Percentiles rank a stretch among this genome's conserved stretches.
Evolutionary conservation across 2,329 filamentous ascomycete species (phyloP).

Genomic region (Neofusicoccum laricinum): DNA sequence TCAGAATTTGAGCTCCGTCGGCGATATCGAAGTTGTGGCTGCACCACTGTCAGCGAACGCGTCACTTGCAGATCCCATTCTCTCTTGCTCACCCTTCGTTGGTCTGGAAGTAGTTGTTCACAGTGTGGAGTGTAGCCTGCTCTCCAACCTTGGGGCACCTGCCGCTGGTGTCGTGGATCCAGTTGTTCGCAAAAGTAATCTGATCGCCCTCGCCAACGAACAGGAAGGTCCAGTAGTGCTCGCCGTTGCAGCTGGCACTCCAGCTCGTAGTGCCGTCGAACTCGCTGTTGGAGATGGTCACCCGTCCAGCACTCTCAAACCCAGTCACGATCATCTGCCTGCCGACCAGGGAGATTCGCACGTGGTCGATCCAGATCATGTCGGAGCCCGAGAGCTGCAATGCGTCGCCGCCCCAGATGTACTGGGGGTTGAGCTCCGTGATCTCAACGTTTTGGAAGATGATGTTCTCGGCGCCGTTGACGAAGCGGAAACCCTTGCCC

Average conservation of each 20-base stretch:
- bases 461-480: slow-evolving; percentile 32
- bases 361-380: slow-evolving; percentile 29
- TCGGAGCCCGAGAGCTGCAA: slow-evolving; percentile 35
- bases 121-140: slow-evolving; percentile 23
- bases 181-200: slow-evolving; percentile 45
- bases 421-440: slow-evolving; percentile 33
- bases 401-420: slow-evolving; percentile 40
- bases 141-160: slow-evolving; percentile 45
- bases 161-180: slow-evolving; percentile 45
- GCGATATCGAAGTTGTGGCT: slow-evolving; percentile 42
- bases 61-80: neutral
- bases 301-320: slow-evolving; percentile 31
- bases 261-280: slow-evolving; percentile 44
- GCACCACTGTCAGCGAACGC: slow-evolving; percentile 27
- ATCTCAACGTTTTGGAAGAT: slow-evolving; percentile 42
- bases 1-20: slow-evolving; percentile 21
- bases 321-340: slow-evolving; percentile 45
- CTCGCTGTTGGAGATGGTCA: slow-evolving; percentile 49
- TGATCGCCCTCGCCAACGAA: slow-evolving; percentile 40
- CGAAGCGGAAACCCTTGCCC: slow-evolving; percentile 41
- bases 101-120: slow-evolving; percentile 37
- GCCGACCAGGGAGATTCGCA: slow-evolving; percentile 43
- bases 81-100: slow-evolving; percentile 24
- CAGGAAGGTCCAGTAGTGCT: slow-evolving; percentile 25
- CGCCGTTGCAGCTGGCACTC: slow-evolving; percentile 42